Percentiles rank a stretch among this genome's conserved stretches.
phyloP scores from a whole-genome alignment of 2,329 filamentous ascomycete species.

The Colletotrichum limetticola region DNA sequence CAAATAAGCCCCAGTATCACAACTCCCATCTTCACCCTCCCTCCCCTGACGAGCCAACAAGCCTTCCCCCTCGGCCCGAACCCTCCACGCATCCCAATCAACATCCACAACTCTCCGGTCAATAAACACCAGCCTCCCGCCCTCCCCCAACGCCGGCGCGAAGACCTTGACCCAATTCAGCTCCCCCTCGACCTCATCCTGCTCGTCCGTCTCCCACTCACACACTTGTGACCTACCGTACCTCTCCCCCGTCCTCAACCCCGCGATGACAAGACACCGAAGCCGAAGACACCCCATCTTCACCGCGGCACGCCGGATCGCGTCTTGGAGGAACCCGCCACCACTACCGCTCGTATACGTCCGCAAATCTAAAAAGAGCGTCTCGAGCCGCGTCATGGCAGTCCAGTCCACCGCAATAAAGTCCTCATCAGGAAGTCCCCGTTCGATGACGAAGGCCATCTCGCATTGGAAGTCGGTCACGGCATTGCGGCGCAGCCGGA shows the following conservation, averaged over 20 bases:
- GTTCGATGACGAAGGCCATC: constrained; percentile 19
- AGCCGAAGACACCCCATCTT: constrained; percentile 26
- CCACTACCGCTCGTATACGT: neutral
- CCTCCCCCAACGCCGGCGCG: constrained; percentile 21
- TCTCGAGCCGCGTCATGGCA: constrained; percentile 25
- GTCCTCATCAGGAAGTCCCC: neutral
- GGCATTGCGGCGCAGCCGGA: constrained; percentile 13
- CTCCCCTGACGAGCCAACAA: neutral
- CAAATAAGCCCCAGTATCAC: neutral
- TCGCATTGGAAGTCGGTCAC: neutral
- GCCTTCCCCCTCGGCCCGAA: constrained; percentile 5
- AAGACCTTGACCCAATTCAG: constrained; percentile 34
- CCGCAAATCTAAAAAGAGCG: constrained; percentile 27
- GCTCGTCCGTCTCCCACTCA: constrained; percentile 17
- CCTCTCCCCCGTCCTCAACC: constrained; percentile 1
- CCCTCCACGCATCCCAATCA: constrained; percentile 21
- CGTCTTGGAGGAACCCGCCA: neutral
- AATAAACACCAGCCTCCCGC: constrained; percentile 25
- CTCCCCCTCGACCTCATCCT: neutral
- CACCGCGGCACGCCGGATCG: constrained; percentile 15
- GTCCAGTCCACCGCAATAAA: constrained; percentile 12
- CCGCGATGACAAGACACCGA: constrained; percentile 17
- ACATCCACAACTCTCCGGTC: constrained; percentile 14
- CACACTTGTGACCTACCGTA: neutral
- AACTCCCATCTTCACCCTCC: neutral